Percentiles rank a stretch among this genome's conserved stretches.
Conservation (phyloP, 2,329 filamentous ascomycete species). For the Gyromitra esculenta region DNA sequence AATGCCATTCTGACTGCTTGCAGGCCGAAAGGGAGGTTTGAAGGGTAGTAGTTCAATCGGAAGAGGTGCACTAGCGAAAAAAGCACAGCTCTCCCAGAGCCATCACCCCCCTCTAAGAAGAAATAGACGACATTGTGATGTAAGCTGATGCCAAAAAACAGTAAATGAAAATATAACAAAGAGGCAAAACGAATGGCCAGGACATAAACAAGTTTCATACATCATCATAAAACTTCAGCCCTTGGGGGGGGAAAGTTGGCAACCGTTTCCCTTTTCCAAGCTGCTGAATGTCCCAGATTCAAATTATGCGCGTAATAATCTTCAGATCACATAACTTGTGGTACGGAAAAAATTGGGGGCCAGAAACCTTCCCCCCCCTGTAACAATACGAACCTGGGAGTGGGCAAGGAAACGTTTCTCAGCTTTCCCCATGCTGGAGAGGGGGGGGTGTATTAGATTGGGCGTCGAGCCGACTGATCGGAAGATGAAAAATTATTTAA, state of each 20-base stretch:
- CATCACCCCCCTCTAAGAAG: background rate
- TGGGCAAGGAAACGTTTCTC: conserved; percentile 7
- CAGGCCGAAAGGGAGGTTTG: conserved; percentile 2
- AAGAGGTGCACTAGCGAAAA: conserved; percentile 18
- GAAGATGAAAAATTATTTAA: conserved; percentile 12
- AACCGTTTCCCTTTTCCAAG: conserved; percentile 22
- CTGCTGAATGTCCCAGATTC: conserved; percentile 21
- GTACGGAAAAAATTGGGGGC: conserved; percentile 38
- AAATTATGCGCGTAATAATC: conserved; percentile 32
- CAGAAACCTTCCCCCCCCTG: conserved; percentile 11
- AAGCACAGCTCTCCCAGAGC: background rate
- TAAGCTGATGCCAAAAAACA: background rate
- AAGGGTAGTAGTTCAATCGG: conserved; percentile 8
- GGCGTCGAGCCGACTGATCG: conserved; percentile 26
- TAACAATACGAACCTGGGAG: conserved; percentile 20
- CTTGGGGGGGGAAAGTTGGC: background rate
- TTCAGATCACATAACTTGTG: conserved; percentile 33
- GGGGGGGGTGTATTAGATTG: conserved; percentile 27
- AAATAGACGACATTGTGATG: background rate
- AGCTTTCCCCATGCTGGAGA: background rate
- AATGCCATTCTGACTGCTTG: conserved; percentile 3
- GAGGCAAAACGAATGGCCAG: background rate
- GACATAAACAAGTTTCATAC: conserved; percentile 22
- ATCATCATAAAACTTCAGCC: conserved; percentile 11
- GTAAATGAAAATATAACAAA: conserved; percentile 9